phyloP scores from a whole-genome alignment of 2,329 filamentous ascomycete species.

The Mycosphaerella sp. region DNA sequence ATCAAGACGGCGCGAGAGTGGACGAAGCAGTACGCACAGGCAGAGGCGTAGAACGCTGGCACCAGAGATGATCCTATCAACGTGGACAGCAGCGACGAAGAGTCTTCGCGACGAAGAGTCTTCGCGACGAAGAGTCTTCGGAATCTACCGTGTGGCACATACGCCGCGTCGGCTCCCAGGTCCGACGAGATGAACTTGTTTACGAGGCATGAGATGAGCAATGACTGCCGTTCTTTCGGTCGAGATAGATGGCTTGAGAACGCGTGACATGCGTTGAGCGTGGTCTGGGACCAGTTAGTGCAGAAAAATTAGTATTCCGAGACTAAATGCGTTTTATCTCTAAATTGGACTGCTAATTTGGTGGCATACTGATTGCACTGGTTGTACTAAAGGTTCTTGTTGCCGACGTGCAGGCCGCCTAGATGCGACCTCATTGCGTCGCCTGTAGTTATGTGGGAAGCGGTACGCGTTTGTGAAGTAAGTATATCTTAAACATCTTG shows the following conservation, averaged over 20 bases:
- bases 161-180: neutral
- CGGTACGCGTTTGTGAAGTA: too few species aligned
- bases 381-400: too few species aligned
- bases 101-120: too few species aligned
- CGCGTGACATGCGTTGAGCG: neutral
- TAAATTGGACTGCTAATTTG: neutral
- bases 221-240: neutral
- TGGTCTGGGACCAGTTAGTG: neutral
- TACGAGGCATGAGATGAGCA: neutral
- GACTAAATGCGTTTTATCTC: neutral
- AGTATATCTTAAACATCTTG: too few species aligned
- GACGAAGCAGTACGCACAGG: constrained; percentile 70
- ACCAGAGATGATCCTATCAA: neutral
- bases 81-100: neutral
- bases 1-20: constrained; percentile 90
- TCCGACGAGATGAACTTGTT: neutral
- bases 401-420: too few species aligned
- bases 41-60: constrained; percentile 3
- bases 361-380: too few species aligned
- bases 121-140: neutral
- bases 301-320: neutral
- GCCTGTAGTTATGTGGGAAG: too few species aligned
- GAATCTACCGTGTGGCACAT: neutral
- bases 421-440: too few species aligned
- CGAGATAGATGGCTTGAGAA: neutral